phyloP scores from a whole-genome alignment of 768 basidiomycete species.

The Solioccasus polychromus region DNA sequence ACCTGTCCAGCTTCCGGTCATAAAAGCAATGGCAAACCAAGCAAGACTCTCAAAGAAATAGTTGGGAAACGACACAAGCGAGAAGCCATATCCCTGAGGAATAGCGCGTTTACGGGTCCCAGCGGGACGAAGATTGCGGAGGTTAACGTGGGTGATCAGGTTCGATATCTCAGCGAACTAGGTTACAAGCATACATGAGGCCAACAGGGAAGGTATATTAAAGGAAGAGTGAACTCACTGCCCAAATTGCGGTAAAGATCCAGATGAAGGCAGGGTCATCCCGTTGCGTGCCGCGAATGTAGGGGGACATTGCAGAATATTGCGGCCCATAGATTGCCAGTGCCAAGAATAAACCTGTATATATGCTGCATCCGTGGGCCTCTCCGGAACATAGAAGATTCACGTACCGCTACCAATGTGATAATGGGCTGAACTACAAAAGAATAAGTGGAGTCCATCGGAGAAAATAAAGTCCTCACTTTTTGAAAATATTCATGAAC shows the following conservation, averaged over 20 bases:
- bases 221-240: conserved; percentile 48
- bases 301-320: conserved; percentile 64
- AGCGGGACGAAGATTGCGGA: conserved; percentile 79
- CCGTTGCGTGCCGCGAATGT: conserved; percentile 58
- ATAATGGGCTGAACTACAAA: conserved; percentile 80
- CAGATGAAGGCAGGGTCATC: conserved; percentile 67
- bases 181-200: neutral
- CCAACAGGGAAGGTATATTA: neutral
- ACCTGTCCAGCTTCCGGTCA: conserved; percentile 81
- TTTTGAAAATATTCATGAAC: conserved; percentile 77
- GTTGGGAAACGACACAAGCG: conserved; percentile 84
- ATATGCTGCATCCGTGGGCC: neutral
- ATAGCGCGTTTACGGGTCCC: conserved; percentile 79
- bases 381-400: neutral
- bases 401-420: conserved; percentile 66
- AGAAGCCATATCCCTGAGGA: conserved; percentile 91
- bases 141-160: conserved; percentile 73
- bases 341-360: conserved; percentile 68
- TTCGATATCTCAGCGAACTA: conserved; percentile 89
- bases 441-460: neutral
- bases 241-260: conserved; percentile 65
- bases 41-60: conserved; percentile 88
- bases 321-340: conserved; percentile 78
- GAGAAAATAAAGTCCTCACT: conserved; percentile 48
- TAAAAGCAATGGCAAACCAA: conserved; percentile 66